Evolutionary conservation across 495 filamentous ascomycete genomes (phyloP).

Genomic region (Daldinia bambusicola): DNA sequence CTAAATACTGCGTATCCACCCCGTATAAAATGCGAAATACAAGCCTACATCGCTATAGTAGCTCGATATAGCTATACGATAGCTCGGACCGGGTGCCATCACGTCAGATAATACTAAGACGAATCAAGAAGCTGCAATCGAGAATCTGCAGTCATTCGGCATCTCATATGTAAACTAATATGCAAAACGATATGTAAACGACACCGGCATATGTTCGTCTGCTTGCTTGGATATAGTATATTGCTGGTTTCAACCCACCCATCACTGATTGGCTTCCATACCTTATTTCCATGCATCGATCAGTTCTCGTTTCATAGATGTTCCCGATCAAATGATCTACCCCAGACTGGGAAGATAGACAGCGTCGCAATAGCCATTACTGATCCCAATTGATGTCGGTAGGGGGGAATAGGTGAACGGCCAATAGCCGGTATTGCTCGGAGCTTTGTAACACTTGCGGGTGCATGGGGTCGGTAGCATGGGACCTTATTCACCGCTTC

Average conservation of each 20-base stretch:
- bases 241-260: conserved; percentile 10
- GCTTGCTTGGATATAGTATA: neutral
- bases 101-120: conserved; percentile 38
- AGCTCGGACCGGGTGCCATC: conserved; percentile 18
- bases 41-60: neutral
- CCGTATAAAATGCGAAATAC: neutral
- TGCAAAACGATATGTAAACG: neutral
- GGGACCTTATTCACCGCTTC: conserved; percentile 36
- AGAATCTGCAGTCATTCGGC: conserved; percentile 28
- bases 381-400: neutral
- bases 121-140: conserved; percentile 9
- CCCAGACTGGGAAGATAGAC: conserved; percentile 31
- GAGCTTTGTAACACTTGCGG: neutral
- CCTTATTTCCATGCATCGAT: conserved; percentile 10
- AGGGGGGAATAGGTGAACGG: conserved; percentile 26
- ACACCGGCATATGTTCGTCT: neutral
- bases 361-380: conserved; percentile 5
- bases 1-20: no score
- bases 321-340: conserved; percentile 32
- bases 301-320: conserved; percentile 26
- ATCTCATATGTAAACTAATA: neutral
- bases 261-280: conserved; percentile 19
- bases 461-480: conserved; percentile 18
- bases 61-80: neutral
- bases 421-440: conserved; percentile 16